Evolutionary conservation across 108 stramenopile genomes (phyloP), one percentile per base, ranked within the genome.

Genomic region (Fragilariopsis cylindrus): DNA sequence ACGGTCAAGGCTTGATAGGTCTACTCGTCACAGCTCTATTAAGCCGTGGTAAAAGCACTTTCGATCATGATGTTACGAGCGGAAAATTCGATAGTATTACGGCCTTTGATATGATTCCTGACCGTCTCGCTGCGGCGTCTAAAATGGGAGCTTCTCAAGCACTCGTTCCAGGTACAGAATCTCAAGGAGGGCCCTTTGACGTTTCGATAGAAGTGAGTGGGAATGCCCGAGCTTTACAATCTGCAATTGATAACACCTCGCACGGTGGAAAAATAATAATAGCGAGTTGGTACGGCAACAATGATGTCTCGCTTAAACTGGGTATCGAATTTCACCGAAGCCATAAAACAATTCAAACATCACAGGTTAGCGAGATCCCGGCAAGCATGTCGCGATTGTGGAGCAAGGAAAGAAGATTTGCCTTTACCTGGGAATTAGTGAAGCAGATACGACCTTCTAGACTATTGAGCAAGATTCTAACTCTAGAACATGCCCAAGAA

Each of bases 241-340:
- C 89, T 9, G 92, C 95, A 21, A 94, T 96, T 55, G 92, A 96
- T 75, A 48, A 79, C 58, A 91, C 91, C 15, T 69, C 70, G 11
- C 78, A 92, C 76, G 90, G 91, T 52, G 97, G 97, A 5, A 80
- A 88, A 13, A 79, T 96, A 2, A 78, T 97, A 57, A 73, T 97
- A 40, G 97, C 92, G 2, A 93, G 92, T 1, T 96, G 95, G 94
- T 97, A 97, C 75, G 95, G 95, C 30, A 89, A 82, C 68, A 58
- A 80, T 16, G 77, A 84, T 42, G 92, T 95, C 3, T 60, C 60
- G 46, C 85, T 97, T 52, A 91, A 91, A 68, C 81, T 97, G 6
- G 97, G 97, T 7, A 91, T 96, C 53, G 90, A 92, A 52, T 97
- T 97, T 77, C 97, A 97, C 77, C 85, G 97, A 8, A 95, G 94